Evolutionary conservation across 148 eudicot genomes (phyloP).

Genomic region (Drosera capensis): DNA sequence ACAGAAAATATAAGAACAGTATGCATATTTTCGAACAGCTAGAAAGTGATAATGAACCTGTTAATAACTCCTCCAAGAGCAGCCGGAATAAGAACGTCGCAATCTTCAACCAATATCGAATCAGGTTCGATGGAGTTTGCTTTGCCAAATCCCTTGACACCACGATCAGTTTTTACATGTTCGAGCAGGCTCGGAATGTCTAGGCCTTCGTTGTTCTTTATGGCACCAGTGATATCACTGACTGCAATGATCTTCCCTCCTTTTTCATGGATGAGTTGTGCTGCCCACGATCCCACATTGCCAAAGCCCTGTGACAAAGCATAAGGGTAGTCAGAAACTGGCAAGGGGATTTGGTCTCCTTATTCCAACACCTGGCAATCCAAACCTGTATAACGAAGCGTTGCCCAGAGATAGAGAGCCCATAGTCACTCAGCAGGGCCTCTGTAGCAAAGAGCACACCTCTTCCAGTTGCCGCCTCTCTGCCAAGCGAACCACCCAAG

Average conservation of each 20-base stretch:
- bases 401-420: slow-evolving; percentile 76
- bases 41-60: slow-evolving; percentile 21
- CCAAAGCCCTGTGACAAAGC: slow-evolving; percentile 66
- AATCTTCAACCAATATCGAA: slow-evolving; percentile 78
- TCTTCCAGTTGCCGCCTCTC: slow-evolving; percentile 99
- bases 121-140: slow-evolving; percentile 46
- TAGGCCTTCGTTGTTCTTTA: slow-evolving; percentile 65
- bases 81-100: slow-evolving; percentile 94
- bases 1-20: too few species aligned
- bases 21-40: too few species aligned
- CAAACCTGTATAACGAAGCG: slow-evolving; percentile 91
- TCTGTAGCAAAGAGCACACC: slow-evolving; percentile 91
- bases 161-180: slow-evolving; percentile 55
- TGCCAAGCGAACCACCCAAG: slow-evolving; percentile 97
- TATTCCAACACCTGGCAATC: too few species aligned
- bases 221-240: slow-evolving; percentile 82
- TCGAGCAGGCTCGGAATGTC: slow-evolving; percentile 59
- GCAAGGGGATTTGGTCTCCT: too few species aligned
- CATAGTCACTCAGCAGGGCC: slow-evolving; percentile 76
- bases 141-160: slow-evolving; percentile 68
- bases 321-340: neutral
- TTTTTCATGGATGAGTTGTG: slow-evolving; percentile 57
- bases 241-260: slow-evolving; percentile 89
- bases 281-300: slow-evolving; percentile 97
- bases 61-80: slow-evolving; percentile 99